Evolutionary conservation across 805 yeast genomes (phyloP), one percentile per base, ranked within the genome.

Genomic region (Torulaspora maleeae): DNA sequence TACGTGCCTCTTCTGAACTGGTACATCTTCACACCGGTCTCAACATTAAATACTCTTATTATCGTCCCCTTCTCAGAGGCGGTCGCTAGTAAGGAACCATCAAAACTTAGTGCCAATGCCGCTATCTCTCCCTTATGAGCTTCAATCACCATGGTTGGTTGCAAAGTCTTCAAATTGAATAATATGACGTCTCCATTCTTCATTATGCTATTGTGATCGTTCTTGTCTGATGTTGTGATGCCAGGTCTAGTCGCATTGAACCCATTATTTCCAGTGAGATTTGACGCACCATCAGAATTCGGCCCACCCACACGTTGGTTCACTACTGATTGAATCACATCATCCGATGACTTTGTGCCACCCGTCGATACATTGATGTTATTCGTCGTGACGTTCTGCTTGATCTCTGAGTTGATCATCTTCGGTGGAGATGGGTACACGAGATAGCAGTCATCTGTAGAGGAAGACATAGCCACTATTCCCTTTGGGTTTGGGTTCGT

Each of bases 1-100:
- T 90, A 90, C 1, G 91, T 81, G 0, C 95, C 95, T 60, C 95
- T 73, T 58, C 95, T 71, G 58, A 83, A 84, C 55, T 85, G 91
- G 51, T 73, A 79, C 29, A 82, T 53, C 53, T 79, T 81, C 24
- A 71, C 67, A 0, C 90, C 89, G 1, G 81, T 76, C n/a, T 68
- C 72, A 0, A 80, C 79, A 24, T 76, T 68, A 55, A 84, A 85
- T 1, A 85, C 83, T 48, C 91, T 67, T 1, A 85, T 77, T 13
- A 85, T 83, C 0, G 95, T 85, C 2, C 95, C 95, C 54, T 83
- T 83, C 36, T 78, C 80, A 10, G 88, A 80, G 1, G 90, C 84
- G 0, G 91, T 82, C 1, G 91, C 90, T 30, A 85, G 64, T 20
- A 80, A 60, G 1, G 71, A 66, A 0, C 91, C 93, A 61, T 83